Base-by-base conservation (phyloP, 805 yeast genomes). In the Ogataea paradorogensis region DNA sequence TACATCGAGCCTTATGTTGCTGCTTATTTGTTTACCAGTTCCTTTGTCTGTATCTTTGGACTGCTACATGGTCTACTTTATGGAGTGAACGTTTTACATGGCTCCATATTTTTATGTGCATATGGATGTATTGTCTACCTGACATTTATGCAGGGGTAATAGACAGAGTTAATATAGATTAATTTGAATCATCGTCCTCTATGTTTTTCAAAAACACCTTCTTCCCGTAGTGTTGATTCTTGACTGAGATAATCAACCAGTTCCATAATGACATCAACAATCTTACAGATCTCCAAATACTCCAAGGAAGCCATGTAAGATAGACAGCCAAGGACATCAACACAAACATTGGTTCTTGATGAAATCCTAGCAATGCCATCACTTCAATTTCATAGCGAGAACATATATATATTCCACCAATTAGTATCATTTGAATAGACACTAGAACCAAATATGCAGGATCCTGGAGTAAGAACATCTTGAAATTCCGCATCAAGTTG, bases 221-320 rank as follows among this genome's bases (percentile, higher is more conserved):
- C 29, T 44, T 52, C 14, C 56, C 52, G 43, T 59, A 59, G 27
- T 48, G 50, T 38, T 53, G 56, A 11, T 52, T 58, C 45, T 51
- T 59, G 35, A 55, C 39, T n/a, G 46, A 34, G 13, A 36, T 39
- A 36, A 46, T 49, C n/a, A 48, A 30, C 35, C 42, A 32, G 9
- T 22, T 31, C 42, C 42, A 38, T 6, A 45, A 30, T 6, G 39
- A 16, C 7, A 33, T 25, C 9, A 30, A 10, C 9, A 43, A 23
- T 20, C 27, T 30, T 7, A 15, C 18, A 23, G 39, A 36, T 13
- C 30, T 30, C 48, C 43, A 44, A 15, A 45, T 20, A 27, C 37
- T 9, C 48, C 51, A 48, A 3, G 43, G 24, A 3, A 31, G 20
- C 31, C 45, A 35, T 10, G 42, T n/a, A 10, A 37, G 15, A 27